Evolutionary conservation across 441 rosid genomes (phyloP).

Genomic region (Cnidoscolus chayamansa): DNA sequence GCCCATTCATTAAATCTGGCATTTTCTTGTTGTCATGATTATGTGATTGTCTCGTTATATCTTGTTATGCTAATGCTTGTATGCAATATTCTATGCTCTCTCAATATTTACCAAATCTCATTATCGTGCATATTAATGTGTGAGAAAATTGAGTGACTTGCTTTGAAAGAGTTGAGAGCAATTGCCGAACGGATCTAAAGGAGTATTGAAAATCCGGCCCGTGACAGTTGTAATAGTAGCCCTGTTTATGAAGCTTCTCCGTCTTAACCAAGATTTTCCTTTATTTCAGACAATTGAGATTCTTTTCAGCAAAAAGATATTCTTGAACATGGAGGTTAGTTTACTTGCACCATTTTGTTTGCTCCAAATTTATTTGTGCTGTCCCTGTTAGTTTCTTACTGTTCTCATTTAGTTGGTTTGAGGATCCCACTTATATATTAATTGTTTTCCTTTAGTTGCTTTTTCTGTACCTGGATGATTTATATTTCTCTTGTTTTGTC

Average conservation of each 20-base stretch:
- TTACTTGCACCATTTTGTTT: neutral
- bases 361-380: neutral
- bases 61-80: too few relatives aligned
- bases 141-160: too few relatives aligned
- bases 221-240: neutral
- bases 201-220: too few relatives aligned
- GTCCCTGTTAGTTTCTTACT: neutral
- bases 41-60: too few relatives aligned
- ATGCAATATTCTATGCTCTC: too few relatives aligned
- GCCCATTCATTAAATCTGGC: too few relatives aligned
- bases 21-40: too few relatives aligned
- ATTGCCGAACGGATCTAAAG: too few relatives aligned
- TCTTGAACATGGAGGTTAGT: constrained; percentile 77
- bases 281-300: constrained; percentile 69
- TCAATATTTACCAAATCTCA: too few relatives aligned
- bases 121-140: too few relatives aligned
- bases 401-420: neutral
- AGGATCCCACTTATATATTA: neutral
- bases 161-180: too few relatives aligned
- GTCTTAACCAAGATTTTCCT: constrained; percentile 11
- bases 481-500: neutral
- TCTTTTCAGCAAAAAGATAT: constrained; percentile 63
- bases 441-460: neutral
- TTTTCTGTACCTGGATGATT: neutral
- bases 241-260: constrained; percentile 7